phyloP scores from a whole-genome alignment of 2,329 filamentous ascomycete species.

The Trichoderma koningii region DNA sequence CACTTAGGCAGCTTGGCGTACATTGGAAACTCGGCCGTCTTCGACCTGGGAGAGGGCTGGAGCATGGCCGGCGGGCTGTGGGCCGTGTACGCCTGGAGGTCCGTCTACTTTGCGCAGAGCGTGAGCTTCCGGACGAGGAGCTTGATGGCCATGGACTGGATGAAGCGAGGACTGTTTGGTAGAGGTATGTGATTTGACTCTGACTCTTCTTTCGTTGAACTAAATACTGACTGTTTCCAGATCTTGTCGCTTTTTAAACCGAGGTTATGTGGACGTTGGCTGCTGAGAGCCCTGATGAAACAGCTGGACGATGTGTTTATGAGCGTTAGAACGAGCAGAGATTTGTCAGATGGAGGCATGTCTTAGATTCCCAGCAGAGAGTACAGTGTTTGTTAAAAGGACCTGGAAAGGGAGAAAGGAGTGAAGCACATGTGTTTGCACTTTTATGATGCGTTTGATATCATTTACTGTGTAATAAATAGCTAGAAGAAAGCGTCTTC shows the following conservation, averaged over 20 bases:
- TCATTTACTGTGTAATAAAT: not conserved
- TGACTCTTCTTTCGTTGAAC: not conserved
- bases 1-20: slow-evolving; percentile 93
- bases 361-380: slow-evolving; percentile 1
- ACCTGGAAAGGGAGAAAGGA: not conserved
- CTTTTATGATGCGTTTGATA: not conserved
- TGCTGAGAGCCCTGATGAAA: not conserved
- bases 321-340: not conserved
- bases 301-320: not conserved
- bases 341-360: not conserved
- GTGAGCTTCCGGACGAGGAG: slow-evolving; percentile 88
- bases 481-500: slow-evolving; percentile 4
- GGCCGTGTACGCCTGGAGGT: slow-evolving; percentile 95
- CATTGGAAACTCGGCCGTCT: slow-evolving; percentile 93
- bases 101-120: slow-evolving; percentile 96
- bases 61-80: slow-evolving; percentile 80
- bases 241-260: slow-evolving; percentile 22
- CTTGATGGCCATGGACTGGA: slow-evolving; percentile 96
- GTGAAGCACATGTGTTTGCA: not conserved
- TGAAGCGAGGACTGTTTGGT: slow-evolving; percentile 93
- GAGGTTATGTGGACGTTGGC: not conserved
- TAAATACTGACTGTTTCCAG: slow-evolving; percentile 1
- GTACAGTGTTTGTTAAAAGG: not conserved
- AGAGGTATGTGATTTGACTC: slow-evolving; percentile 71
- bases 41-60: slow-evolving; percentile 79